Conservation (phyloP, 2,329 filamentous ascomycete genomes). For the Epichloe sylvatica region DNA sequence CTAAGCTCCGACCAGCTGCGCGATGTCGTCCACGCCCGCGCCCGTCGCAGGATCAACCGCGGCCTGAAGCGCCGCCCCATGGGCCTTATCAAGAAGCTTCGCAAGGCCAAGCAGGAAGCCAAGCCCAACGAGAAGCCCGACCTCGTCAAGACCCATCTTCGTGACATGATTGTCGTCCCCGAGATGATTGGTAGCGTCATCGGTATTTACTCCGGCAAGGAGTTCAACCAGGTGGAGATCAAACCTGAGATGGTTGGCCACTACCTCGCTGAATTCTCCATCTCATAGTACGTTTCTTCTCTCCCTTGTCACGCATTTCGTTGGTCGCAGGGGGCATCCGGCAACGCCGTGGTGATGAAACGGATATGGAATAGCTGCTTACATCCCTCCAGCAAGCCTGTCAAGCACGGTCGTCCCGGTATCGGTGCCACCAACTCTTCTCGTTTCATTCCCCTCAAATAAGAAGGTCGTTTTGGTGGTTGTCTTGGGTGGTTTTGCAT, state of each 20-base stretch:
- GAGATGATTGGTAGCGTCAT: conserved; percentile 99
- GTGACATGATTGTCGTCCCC: conserved; percentile 99
- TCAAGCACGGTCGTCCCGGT: conserved; percentile 99
- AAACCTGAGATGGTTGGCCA: conserved; percentile 99
- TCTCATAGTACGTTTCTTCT: conserved; percentile 75
- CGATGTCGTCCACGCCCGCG: conserved; percentile 97
- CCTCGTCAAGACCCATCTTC: conserved; percentile 97
- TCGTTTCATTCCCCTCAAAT: conserved; percentile 99
- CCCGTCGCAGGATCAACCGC: conserved; percentile 97
- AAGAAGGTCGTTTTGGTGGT: conserved; percentile 43
- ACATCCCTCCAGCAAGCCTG: conserved; percentile 67
- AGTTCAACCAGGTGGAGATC: conserved; percentile 99
- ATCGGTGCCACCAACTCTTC: conserved; percentile 99
- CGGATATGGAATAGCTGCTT: conserved; percentile 23
- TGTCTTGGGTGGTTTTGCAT: conserved; percentile 41
- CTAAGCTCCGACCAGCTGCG: conserved; percentile 97
- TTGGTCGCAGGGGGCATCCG: too few species aligned
- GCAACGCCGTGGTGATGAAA: not conserved
- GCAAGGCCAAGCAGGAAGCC: conserved; percentile 97
- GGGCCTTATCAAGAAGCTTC: conserved; percentile 99
- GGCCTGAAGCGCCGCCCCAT: conserved; percentile 99
- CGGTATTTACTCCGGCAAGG: conserved; percentile 99
- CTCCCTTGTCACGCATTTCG: too few species aligned
- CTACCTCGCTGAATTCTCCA: conserved; percentile 98
- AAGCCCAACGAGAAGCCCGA: conserved; percentile 99